Evolutionary conservation across 2,329 filamentous ascomycete species (phyloP).

Genomic region (Thielaviopsis populi): DNA sequence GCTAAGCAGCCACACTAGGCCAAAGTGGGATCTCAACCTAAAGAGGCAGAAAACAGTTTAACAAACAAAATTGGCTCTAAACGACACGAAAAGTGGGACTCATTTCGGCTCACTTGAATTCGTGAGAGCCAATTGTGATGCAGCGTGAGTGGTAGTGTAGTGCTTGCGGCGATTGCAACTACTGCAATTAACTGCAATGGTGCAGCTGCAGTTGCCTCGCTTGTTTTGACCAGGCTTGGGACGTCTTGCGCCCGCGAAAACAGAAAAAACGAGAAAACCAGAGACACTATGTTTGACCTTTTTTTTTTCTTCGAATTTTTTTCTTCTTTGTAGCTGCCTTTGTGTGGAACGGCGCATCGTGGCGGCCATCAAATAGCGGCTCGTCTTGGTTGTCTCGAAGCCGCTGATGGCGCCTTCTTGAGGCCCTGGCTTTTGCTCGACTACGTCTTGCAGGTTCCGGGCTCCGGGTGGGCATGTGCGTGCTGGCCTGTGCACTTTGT

Average conservation of each 20-base stretch:
- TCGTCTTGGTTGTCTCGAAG: neutral
- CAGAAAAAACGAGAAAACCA: neutral
- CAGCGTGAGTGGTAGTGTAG: neutral
- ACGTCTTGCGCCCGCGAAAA: neutral
- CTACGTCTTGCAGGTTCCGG: neutral
- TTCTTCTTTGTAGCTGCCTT: neutral
- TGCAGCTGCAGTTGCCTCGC: neutral
- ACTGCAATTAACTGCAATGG: neutral
- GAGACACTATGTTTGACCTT: neutral
- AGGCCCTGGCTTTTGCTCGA: neutral
- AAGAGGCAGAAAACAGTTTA: neutral
- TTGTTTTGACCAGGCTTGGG: neutral
- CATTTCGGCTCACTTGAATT: neutral
- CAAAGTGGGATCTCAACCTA: neutral
- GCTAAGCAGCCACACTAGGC: neutral
- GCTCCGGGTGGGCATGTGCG: neutral
- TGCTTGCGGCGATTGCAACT: neutral
- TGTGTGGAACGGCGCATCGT: neutral
- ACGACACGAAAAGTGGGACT: neutral
- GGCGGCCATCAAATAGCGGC: neutral
- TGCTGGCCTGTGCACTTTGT: neutral
- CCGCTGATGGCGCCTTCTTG: neutral
- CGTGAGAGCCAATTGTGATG: neutral
- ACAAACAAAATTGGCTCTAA: neutral
- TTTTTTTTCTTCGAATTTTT: neutral